Evolutionary conservation across 1,139 yeast species (phyloP).

Genomic region (Blastobotrys malaysiensis): DNA sequence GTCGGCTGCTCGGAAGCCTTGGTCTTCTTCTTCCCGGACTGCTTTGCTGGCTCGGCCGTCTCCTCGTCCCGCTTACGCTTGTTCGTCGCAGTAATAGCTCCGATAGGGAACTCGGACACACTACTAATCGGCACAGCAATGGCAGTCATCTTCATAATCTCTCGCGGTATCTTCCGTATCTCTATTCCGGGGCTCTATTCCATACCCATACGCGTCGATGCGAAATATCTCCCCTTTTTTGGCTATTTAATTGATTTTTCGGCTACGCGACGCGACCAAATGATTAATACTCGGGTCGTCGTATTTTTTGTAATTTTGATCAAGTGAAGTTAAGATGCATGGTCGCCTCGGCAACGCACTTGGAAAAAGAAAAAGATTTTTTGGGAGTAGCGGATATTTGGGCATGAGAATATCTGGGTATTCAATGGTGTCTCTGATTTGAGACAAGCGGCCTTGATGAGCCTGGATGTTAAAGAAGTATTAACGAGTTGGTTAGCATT

Average conservation of each 20-base stretch:
- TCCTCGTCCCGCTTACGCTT: not conserved
- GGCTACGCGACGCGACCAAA: not conserved
- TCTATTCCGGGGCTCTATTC: not conserved
- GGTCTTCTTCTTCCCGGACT: not conserved
- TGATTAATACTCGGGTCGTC: not conserved
- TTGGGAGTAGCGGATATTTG: not conserved
- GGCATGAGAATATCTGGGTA: not conserved
- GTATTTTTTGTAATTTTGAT: not conserved
- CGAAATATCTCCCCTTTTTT: not conserved
- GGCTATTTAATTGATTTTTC: not conserved
- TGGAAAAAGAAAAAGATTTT: not conserved
- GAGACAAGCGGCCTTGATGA: not conserved
- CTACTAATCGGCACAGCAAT: not conserved
- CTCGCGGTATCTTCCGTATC: not conserved
- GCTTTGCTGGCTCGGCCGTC: not conserved
- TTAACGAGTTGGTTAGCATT: too few relatives aligned
- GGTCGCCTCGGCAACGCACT: not conserved
- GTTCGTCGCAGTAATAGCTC: not conserved
- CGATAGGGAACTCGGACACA: not conserved
- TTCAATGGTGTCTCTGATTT: too few relatives aligned
- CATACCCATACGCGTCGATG: not conserved
- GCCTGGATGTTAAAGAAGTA: too few relatives aligned
- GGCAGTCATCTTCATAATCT: not conserved
- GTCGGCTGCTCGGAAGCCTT: constrained; percentile 1
- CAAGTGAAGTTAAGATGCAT: not conserved